Percentiles rank a stretch among this genome's conserved stretches.
phyloP scores from a whole-genome alignment of 768 basidiomycete species.

The Heimioporus sp. region DNA sequence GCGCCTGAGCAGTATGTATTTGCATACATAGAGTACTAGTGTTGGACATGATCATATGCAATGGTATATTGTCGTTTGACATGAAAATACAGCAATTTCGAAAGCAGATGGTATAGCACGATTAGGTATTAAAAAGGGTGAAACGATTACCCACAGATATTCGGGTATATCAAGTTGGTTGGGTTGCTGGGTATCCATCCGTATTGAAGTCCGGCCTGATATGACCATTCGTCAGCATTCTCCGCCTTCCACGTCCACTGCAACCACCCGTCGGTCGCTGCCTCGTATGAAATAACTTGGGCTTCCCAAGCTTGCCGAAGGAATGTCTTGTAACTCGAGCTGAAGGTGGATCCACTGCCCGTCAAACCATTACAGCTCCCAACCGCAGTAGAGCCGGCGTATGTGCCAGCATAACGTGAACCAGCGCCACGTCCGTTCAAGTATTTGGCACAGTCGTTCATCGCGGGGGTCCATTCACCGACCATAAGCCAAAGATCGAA shows the following conservation, averaged over 20 bases:
- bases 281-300: conserved; percentile 72
- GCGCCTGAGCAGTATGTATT: conserved; percentile 11
- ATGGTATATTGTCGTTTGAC: neutral
- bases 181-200: conserved; percentile 83
- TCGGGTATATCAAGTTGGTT: conserved; percentile 50
- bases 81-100: neutral
- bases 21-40: too few relatives aligned
- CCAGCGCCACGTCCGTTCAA: conserved; percentile 81
- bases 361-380: conserved; percentile 76
- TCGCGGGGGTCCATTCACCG: conserved; percentile 84
- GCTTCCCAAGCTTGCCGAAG: conserved; percentile 83
- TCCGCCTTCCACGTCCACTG: conserved; percentile 89
- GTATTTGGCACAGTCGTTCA: conserved; percentile 59
- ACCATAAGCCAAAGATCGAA: conserved; percentile 80
- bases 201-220: conserved; percentile 72
- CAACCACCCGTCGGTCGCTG: conserved; percentile 64
- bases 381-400: conserved; percentile 58
- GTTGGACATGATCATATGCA: neutral
- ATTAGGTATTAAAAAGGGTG: neutral
- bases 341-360: conserved; percentile 74
- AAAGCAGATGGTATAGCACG: neutral
- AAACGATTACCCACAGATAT: conserved; percentile 50
- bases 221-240: conserved; percentile 85
- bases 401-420: conserved; percentile 62
- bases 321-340: conserved; percentile 75